phyloP scores from a whole-genome alignment of 805 yeast genomes.

The Suhomyces prunicola region DNA sequence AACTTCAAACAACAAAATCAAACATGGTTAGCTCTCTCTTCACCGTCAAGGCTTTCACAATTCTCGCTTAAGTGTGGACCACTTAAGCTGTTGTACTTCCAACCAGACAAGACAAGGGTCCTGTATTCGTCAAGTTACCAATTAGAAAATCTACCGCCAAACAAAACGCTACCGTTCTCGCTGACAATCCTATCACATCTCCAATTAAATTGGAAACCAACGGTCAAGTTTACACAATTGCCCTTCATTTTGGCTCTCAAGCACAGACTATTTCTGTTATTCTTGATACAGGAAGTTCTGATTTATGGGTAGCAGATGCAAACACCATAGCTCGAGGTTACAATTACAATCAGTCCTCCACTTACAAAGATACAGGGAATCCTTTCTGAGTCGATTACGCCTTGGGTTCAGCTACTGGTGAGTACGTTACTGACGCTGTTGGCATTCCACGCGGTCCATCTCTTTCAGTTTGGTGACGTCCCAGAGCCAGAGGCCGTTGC shows the following conservation, averaged over 20 bases:
- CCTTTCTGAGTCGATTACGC: constrained; percentile 4
- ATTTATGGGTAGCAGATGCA: constrained; percentile 7
- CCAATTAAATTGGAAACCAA: not conserved
- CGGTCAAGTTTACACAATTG: constrained; percentile 1
- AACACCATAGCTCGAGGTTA: not conserved
- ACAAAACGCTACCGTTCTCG: not conserved
- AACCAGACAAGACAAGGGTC: not conserved
- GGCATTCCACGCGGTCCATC: constrained; percentile 6
- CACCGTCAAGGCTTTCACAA: not conserved
- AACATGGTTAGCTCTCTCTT: not conserved
- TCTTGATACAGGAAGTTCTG: constrained; percentile 13
- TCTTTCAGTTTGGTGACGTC: constrained; percentile 10
- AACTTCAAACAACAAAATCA: not conserved
- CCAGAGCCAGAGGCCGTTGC: not conserved
- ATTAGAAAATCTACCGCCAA: not conserved
- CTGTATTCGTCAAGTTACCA: not conserved
- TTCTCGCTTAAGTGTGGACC: not conserved
- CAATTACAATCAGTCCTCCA: constrained; percentile 5
- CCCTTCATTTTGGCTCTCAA: constrained; percentile 8
- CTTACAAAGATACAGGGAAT: constrained; percentile 1
- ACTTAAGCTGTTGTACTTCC: not conserved
- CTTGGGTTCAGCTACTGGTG: constrained; percentile 1
- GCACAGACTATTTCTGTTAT: constrained; percentile 6
- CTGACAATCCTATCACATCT: not conserved
- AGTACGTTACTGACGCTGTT: constrained; percentile 6